These are phyloP conservation scores for Haematococcus lacustris DNA, from an alignment of 139 green algal genomes.

Conservation along the genomic window DNA sequence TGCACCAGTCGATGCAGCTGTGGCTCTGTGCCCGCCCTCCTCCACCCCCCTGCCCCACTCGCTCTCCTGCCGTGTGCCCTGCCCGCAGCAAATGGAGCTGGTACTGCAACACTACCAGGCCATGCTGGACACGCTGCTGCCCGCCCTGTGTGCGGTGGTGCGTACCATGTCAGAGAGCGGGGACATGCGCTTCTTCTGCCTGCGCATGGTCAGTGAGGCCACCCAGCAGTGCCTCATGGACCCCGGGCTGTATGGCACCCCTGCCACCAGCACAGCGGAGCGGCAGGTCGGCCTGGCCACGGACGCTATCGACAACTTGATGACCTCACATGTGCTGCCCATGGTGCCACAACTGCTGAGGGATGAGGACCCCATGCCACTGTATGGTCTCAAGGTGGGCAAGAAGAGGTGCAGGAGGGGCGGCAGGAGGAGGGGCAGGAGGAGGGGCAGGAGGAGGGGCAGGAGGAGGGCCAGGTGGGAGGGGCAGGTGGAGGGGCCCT, in stretches of 20 bases:
- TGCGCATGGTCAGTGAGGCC: slow-evolving; percentile 77
- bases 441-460: too few species aligned
- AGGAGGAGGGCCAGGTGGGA: too few species aligned
- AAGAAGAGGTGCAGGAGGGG: too few species aligned
- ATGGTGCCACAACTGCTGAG: slow-evolving; percentile 69
- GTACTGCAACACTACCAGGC: slow-evolving; percentile 45
- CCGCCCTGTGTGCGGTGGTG: slow-evolving; percentile 60
- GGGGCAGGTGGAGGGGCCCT: too few species aligned
- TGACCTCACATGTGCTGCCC: slow-evolving; percentile 59
- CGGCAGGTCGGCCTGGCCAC: slow-evolving; percentile 14
- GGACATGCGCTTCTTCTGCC: slow-evolving; percentile 77
- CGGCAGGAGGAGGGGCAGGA: too few species aligned
- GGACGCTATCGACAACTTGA: slow-evolving; percentile 42
- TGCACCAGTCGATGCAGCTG: too few species aligned
- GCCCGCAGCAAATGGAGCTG: slow-evolving; percentile 53
- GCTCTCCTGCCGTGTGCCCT: too few species aligned
- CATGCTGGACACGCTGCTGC: slow-evolving; percentile 56
- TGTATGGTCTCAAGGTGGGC: slow-evolving; percentile 87
- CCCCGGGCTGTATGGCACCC: slow-evolving; percentile 30
- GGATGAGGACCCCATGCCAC: slow-evolving; percentile 81
- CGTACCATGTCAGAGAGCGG: slow-evolving; percentile 24
- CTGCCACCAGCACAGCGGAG: background rate
- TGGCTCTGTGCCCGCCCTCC: too few species aligned
- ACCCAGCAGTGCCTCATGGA: slow-evolving; percentile 37
- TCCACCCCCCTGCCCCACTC: too few species aligned